A percentile compares a stretch with the other conserved stretches of the same genome.
These are phyloP conservation scores for Petasospora fabianii DNA, from an alignment of 1,139 yeast genomes.

Conservation along the genomic window DNA sequence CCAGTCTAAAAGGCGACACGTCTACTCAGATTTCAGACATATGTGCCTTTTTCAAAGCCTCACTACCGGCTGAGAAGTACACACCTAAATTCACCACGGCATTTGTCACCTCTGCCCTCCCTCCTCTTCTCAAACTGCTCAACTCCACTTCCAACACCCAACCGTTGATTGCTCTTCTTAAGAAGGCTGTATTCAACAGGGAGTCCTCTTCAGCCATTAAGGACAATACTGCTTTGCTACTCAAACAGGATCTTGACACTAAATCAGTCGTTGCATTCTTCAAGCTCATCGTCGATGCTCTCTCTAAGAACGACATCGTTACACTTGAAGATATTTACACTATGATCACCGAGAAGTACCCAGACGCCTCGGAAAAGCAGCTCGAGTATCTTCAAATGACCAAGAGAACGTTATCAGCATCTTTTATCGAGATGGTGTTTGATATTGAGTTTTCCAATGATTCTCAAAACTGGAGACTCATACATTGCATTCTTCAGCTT, in stretches of 20 bases:
- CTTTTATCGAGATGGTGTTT: constrained; percentile 40
- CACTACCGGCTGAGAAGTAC: constrained; percentile 15
- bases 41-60: constrained; percentile 14
- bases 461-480: constrained; percentile 39
- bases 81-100: constrained; percentile 17
- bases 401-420: constrained; percentile 46
- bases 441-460: constrained; percentile 30
- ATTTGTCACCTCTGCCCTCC: constrained; percentile 22
- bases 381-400: constrained; percentile 38
- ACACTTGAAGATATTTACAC: constrained; percentile 41
- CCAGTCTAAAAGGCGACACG: not conserved
- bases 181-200: constrained; percentile 11
- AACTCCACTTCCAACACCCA: constrained; percentile 1
- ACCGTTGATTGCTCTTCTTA: constrained; percentile 12
- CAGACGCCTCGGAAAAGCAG: constrained; percentile 37
- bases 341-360: constrained; percentile 34
- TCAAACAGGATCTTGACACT: constrained; percentile 13
- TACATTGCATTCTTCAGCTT: constrained; percentile 41
- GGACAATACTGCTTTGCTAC: constrained; percentile 9
- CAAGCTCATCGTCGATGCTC: constrained; percentile 16
- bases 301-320: constrained; percentile 25
- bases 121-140: constrained; percentile 12
- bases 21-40: constrained; percentile 7
- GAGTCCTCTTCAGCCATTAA: constrained; percentile 9
- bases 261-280: constrained; percentile 23